phyloP scores from a whole-genome alignment of 208 protist species.

The Trypanosomatidae sp. region DNA sequence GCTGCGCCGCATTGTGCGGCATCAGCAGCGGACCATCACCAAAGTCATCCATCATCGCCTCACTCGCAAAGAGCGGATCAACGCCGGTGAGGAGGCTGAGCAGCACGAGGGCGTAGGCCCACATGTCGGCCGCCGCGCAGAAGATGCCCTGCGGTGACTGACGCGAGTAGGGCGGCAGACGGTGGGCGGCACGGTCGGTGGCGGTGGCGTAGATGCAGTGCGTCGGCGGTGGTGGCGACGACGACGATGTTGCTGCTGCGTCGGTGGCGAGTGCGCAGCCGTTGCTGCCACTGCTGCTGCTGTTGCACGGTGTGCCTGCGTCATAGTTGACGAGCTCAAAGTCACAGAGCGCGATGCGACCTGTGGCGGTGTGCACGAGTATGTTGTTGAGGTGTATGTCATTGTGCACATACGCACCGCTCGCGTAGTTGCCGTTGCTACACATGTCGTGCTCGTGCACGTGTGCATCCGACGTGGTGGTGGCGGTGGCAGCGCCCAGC shows the following conservation, averaged over 20 bases:
- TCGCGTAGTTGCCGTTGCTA: conserved; percentile 2
- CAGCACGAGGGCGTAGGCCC: conserved; percentile 47
- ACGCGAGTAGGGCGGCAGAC: conserved; percentile 40
- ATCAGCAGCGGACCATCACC: conserved; percentile 46
- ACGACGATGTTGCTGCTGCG: not conserved
- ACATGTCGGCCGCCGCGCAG: conserved; percentile 33
- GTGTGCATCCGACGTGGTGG: no score
- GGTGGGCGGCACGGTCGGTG: conserved; percentile 1
- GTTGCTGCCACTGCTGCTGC: no score
- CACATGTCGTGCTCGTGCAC: no score
- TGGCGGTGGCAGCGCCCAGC: no score
- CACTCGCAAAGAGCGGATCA: conserved; percentile 49
- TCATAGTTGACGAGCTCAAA: conserved; percentile 66
- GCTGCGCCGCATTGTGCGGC: conserved; percentile 8
- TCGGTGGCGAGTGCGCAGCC: not conserved
- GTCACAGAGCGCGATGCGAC: conserved; percentile 61
- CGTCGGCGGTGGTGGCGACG: not conserved
- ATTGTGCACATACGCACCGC: conserved; percentile 60
- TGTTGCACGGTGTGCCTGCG: conserved; percentile 3
- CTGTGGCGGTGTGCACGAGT: conserved; percentile 23
- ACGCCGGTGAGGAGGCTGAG: conserved; percentile 66
- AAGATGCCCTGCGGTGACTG: conserved; percentile 60
- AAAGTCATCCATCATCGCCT: conserved; percentile 58
- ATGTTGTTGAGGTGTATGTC: conserved; percentile 79
- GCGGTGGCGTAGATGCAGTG: not conserved